Percentiles rank a stretch among this genome's conserved stretches.
Evolutionary conservation across 352 stramenopile genomes (phyloP).

Genomic region (Phytophthora pistaciae): DNA sequence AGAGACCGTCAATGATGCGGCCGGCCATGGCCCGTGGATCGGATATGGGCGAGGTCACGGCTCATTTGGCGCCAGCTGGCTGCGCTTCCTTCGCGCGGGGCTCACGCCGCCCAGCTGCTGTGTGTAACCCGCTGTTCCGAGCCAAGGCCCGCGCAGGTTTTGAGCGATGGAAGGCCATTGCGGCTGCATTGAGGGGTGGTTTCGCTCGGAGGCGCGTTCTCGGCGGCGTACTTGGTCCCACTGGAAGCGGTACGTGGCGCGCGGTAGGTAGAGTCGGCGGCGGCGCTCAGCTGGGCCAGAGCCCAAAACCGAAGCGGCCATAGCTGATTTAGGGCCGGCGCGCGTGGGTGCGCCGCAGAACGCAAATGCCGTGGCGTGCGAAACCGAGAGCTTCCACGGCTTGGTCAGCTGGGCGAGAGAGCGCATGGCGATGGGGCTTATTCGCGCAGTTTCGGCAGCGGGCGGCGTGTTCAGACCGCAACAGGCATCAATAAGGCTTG

Average conservation of each 20-base stretch:
- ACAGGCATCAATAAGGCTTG: neutral
- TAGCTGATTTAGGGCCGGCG: conserved; percentile 40
- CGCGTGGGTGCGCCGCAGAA: conserved; percentile 16
- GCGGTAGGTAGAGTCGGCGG: conserved; percentile 39
- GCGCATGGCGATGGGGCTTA: conserved; percentile 9
- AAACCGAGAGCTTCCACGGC: conserved; percentile 37
- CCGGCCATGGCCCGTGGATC: neutral
- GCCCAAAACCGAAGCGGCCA: conserved; percentile 24
- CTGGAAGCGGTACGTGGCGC: conserved; percentile 29
- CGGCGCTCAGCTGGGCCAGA: conserved; percentile 25
- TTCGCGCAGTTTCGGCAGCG: neutral
- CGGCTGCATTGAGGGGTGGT: neutral
- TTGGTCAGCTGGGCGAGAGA: conserved; percentile 19
- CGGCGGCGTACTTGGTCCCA: neutral
- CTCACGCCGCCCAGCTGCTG: conserved; percentile 21
- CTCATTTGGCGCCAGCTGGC: conserved; percentile 17
- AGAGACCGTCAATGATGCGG: neutral
- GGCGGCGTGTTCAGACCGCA: neutral
- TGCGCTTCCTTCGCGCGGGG: conserved; percentile 6
- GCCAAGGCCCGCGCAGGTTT: conserved; percentile 1
- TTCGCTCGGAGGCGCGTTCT: conserved; percentile 11
- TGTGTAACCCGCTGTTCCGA: conserved; percentile 37
- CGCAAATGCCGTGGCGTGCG: conserved; percentile 38
- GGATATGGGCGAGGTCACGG: neutral
- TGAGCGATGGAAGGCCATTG: neutral